Percentiles rank a stretch among this genome's conserved stretches.
phyloP scores from a whole-genome alignment of 2,329 filamentous ascomycete species.

The Colletotrichum tanaceti region DNA sequence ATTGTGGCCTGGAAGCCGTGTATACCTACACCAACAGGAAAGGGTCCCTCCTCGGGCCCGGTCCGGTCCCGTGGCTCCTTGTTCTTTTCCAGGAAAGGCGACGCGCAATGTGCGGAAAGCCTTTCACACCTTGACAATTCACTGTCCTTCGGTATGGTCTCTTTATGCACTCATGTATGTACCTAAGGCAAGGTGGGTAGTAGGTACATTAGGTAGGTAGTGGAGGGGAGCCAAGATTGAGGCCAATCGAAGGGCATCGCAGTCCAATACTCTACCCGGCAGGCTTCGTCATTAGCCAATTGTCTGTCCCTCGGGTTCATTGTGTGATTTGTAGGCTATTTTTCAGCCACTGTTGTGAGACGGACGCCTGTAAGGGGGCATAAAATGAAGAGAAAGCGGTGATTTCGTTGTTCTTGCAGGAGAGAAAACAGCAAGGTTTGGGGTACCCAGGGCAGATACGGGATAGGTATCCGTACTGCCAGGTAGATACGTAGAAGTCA shows the following conservation, averaged over 20 bases:
- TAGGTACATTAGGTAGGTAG: too few species aligned
- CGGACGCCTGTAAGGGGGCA: too few species aligned
- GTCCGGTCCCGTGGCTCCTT: background rate
- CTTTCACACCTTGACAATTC: background rate
- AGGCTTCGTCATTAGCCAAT: background rate
- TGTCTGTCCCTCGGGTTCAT: background rate
- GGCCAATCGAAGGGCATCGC: background rate
- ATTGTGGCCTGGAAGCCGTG: background rate
- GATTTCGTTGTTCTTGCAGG: background rate
- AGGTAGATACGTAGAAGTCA: too few species aligned
- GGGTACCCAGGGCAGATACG: too few species aligned
- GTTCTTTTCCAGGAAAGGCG: conserved; percentile 10
- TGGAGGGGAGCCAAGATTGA: background rate
- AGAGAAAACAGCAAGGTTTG: too few species aligned
- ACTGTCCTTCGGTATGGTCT: background rate
- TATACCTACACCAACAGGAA: conserved; percentile 22
- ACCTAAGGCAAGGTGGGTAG: too few species aligned
- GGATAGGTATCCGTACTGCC: too few species aligned
- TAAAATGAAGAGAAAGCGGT: too few species aligned
- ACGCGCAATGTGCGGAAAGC: conserved; percentile 20
- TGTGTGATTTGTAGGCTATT: background rate
- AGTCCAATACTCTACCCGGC: background rate
- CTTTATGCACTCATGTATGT: too few species aligned
- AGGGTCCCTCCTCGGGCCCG: background rate
- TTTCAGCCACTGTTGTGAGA: too few species aligned